phyloP scores from a whole-genome alignment of 2,329 filamentous ascomycete species.

The Colletotrichum ledebouriae region DNA sequence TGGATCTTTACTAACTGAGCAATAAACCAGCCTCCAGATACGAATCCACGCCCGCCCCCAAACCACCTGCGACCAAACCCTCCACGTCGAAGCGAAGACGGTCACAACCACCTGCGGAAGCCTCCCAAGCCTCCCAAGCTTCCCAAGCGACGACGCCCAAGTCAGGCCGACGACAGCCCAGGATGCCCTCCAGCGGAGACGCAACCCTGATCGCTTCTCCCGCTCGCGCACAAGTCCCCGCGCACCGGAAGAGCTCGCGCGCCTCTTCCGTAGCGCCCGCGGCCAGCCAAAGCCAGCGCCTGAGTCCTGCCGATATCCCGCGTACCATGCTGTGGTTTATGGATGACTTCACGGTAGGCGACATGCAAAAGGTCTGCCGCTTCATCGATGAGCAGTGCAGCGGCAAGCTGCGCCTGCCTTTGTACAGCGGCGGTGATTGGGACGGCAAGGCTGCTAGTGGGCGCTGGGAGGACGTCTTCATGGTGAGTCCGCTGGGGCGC shows the following conservation, averaged over 20 bases:
- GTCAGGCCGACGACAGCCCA: slow-evolving; percentile 13
- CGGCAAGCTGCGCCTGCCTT: slow-evolving; percentile 36
- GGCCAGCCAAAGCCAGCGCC: not conserved
- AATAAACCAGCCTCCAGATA: slow-evolving; percentile 25
- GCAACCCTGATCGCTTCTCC: not conserved
- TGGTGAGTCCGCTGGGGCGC: slow-evolving; percentile 36
- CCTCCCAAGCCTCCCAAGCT: not conserved
- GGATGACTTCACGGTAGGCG: slow-evolving; percentile 40
- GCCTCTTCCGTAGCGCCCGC: slow-evolving; percentile 6
- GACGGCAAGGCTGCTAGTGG: slow-evolving; percentile 38
- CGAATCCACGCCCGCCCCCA: slow-evolving; percentile 21
- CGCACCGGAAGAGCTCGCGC: slow-evolving; percentile 21
- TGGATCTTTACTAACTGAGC: not conserved
- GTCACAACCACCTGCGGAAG: slow-evolving; percentile 11
- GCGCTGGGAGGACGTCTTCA: slow-evolving; percentile 39
- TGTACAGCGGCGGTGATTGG: slow-evolving; percentile 40
- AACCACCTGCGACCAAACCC: slow-evolving; percentile 2
- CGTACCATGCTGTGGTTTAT: slow-evolving; percentile 42
- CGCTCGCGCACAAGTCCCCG: not conserved
- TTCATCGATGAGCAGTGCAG: slow-evolving; percentile 40
- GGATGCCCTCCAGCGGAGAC: not conserved
- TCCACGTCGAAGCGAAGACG: slow-evolving; percentile 24
- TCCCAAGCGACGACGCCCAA: slow-evolving; percentile 7
- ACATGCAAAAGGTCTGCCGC: slow-evolving; percentile 41
- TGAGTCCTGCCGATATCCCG: slow-evolving; percentile 36